phyloP scores from a whole-genome alignment of 2,329 filamentous ascomycete genomes.

The Penicillium psychrosexuale region DNA sequence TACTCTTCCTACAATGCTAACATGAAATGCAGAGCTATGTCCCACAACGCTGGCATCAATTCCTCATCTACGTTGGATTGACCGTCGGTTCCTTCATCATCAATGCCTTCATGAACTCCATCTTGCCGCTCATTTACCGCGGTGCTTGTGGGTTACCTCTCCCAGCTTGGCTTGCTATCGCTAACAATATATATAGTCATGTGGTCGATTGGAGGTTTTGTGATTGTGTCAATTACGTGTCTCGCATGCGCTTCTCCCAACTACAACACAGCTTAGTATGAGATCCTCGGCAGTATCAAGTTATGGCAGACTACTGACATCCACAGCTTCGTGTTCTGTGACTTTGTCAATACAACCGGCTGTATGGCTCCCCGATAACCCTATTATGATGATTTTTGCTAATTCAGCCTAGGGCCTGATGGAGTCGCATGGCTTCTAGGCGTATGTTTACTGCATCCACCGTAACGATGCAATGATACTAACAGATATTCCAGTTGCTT shows the following conservation, averaged over 20 bases:
- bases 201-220: slow-evolving; percentile 67
- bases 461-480: not conserved
- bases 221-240: slow-evolving; percentile 66
- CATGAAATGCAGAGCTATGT: slow-evolving; percentile 45
- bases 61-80: slow-evolving; percentile 66
- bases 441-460: slow-evolving; percentile 15
- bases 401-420: slow-evolving; percentile 50
- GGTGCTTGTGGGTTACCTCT: slow-evolving; percentile 48
- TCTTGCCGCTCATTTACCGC: slow-evolving; percentile 64
- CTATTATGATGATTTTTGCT: not conserved
- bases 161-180: not conserved
- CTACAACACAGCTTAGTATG: slow-evolving; percentile 60
- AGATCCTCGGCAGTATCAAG: not conserved
- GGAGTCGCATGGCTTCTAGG: slow-evolving; percentile 52
- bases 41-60: slow-evolving; percentile 64
- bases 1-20: not conserved
- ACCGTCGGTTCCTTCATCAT: slow-evolving; percentile 59
- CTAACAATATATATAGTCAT: slow-evolving; percentile 43
- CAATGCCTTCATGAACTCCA: slow-evolving; percentile 62
- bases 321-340: slow-evolving; percentile 52
- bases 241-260: slow-evolving; percentile 63
- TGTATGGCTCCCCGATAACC: slow-evolving; percentile 39
- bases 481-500: slow-evolving; percentile 28
- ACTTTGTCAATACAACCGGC: slow-evolving; percentile 65
- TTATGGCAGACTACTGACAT: not conserved